Conservation (phyloP, 2,329 filamentous ascomycete genomes). For the Harringtonia lauricola region DNA sequence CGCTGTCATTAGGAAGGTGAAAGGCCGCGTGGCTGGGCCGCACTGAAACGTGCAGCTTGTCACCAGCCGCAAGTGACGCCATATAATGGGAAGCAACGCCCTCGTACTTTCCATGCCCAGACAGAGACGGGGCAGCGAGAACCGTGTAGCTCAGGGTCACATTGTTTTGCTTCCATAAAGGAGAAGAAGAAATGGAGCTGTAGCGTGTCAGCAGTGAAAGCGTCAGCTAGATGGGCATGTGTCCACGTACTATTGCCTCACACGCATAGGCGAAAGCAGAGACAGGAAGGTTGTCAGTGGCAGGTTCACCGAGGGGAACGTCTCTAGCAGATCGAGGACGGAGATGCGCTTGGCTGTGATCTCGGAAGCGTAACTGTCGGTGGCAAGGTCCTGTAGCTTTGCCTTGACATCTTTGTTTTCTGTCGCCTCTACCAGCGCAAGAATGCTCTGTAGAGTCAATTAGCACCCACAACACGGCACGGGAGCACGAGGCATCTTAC, state of each 20-base stretch:
- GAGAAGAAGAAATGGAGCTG: constrained; percentile 63
- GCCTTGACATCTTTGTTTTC: constrained; percentile 15
- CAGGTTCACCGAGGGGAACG: constrained; percentile 46
- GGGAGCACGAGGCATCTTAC: constrained; percentile 21
- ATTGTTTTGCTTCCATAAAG: constrained; percentile 43
- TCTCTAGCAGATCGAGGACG: constrained; percentile 58
- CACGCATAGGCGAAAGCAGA: constrained; percentile 66
- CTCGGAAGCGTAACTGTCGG: constrained; percentile 34
- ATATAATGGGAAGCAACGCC: constrained; percentile 55
- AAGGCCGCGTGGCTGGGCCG: constrained; percentile 32
- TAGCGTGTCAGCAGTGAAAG: constrained; percentile 10
- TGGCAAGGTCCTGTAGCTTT: constrained; percentile 34
- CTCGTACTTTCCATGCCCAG: constrained; percentile 36
- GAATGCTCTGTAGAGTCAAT: constrained; percentile 25
- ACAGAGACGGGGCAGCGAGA: constrained; percentile 43
- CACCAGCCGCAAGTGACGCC: constrained; percentile 30
- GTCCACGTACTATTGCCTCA: constrained; percentile 54
- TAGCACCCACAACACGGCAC: too few relatives aligned
- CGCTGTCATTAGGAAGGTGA: constrained; percentile 33
- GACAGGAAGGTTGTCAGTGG: constrained; percentile 56
- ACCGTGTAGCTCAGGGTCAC: constrained; percentile 60
- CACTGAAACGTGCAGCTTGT: constrained; percentile 39
- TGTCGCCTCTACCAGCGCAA: constrained; percentile 18
- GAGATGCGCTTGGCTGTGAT: constrained; percentile 48
- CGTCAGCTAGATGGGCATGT: neutral